Conservation (phyloP, 495 filamentous ascomycete species). For the Aspergillus leporis region DNA sequence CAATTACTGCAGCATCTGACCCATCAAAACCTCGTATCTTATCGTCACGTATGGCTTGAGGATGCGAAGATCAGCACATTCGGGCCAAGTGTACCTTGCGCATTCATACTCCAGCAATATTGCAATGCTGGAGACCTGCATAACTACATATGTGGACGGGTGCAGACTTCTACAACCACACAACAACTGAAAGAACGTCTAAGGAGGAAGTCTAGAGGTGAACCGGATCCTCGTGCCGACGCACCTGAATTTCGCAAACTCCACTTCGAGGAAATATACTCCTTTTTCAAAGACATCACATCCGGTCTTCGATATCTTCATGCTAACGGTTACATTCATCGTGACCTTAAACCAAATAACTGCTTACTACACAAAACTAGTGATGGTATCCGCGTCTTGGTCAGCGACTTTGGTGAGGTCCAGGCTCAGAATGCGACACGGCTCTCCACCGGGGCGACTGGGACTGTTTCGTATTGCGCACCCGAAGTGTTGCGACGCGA, state of each 20-base stretch:
- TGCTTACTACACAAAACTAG: constrained; percentile 83
- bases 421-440: constrained; percentile 77
- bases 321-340: constrained; percentile 90
- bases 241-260: constrained; percentile 62
- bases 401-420: constrained; percentile 97
- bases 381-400: constrained; percentile 71
- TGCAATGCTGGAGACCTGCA: constrained; percentile 95
- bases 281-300: constrained; percentile 94
- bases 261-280: constrained; percentile 89
- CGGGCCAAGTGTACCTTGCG: constrained; percentile 88
- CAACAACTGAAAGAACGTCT: constrained; percentile 86
- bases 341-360: constrained; percentile 94
- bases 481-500: constrained; percentile 84
- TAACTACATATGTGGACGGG: constrained; percentile 74
- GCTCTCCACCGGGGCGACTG: constrained; percentile 88
- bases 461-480: constrained; percentile 96
- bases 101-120: constrained; percentile 96
- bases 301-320: constrained; percentile 90
- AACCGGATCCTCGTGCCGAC: constrained; percentile 52
- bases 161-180: constrained; percentile 60
- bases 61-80: constrained; percentile 80
- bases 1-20: constrained; percentile 87
- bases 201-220: constrained; percentile 69
- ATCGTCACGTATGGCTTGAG: constrained; percentile 96
- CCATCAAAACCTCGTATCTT: constrained; percentile 94